These are phyloP conservation scores for Candida pini DNA, from an alignment of 805 yeast species.

Conservation along the genomic window DNA sequence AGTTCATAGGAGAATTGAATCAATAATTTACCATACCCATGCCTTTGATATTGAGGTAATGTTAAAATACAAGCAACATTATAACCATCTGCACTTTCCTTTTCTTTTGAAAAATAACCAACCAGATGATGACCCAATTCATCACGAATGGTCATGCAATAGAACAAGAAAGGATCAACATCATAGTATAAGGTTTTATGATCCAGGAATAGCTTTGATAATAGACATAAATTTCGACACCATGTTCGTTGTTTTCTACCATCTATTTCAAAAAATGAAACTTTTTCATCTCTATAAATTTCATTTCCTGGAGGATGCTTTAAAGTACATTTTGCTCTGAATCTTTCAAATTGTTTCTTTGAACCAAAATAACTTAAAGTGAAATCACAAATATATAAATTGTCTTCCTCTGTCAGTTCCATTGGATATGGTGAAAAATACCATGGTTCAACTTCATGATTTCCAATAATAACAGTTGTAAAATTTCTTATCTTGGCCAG, in stretches of 20 bases:
- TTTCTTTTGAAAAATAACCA: conserved; percentile 95
- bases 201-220: conserved; percentile 87
- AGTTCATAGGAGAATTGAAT: conserved; percentile 92
- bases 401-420: conserved; percentile 89
- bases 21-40: conserved; percentile 86
- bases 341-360: conserved; percentile 85
- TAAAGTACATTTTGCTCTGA: conserved; percentile 79
- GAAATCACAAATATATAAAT: conserved; percentile 85
- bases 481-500: conserved; percentile 88
- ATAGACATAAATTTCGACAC: conserved; percentile 91
- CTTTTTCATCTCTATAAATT: conserved; percentile 86
- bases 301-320: conserved; percentile 99
- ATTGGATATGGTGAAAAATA: conserved; percentile 96
- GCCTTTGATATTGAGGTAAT: conserved; percentile 92
- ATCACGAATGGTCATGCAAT: conserved; percentile 89
- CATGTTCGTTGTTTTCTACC: conserved; percentile 94
- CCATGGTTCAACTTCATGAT: conserved; percentile 96
- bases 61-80: conserved; percentile 97
- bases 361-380: conserved; percentile 86
- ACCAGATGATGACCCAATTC: conserved; percentile 92
- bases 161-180: conserved; percentile 95
- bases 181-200: conserved; percentile 96
- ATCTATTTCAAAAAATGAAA: conserved; percentile 95
- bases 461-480: conserved; percentile 74
- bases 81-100: conserved; percentile 91